Conservation (phyloP, 108 stramenopile species). For the Heterococcus sp. region DNA sequence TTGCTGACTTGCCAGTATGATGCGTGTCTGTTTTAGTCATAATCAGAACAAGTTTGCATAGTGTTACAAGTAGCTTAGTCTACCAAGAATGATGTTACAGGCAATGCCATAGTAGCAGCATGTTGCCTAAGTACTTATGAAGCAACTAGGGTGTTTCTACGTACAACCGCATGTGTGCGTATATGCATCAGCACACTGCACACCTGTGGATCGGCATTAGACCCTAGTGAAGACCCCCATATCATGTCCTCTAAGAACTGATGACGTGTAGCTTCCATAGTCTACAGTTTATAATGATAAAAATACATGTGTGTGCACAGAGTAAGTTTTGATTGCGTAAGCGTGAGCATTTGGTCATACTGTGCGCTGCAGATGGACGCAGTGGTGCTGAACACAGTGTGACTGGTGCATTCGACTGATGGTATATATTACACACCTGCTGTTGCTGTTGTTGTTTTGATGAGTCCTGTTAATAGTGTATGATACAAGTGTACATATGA, state of each 20-base stretch:
- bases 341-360: no score
- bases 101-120: not conserved
- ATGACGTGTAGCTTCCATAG: not conserved
- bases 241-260: not conserved
- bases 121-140: not conserved
- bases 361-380: no score
- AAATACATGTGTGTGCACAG: no score
- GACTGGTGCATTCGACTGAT: no score
- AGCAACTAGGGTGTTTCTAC: not conserved
- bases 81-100: not conserved
- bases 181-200: no score
- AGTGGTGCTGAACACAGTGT: no score
- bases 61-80: not conserved
- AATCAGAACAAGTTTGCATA: not conserved
- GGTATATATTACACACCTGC: no score
- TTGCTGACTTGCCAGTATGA: not conserved
- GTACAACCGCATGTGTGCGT: not conserved
- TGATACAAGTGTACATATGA: no score
- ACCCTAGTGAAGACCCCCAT: not conserved
- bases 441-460: no score
- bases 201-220: not conserved
- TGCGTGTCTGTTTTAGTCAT: not conserved
- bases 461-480: no score
- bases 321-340: no score
- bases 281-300: not conserved